Evolutionary conservation across 768 basidiomycete species (phyloP).

Genomic region (Sarcodon sp.): DNA sequence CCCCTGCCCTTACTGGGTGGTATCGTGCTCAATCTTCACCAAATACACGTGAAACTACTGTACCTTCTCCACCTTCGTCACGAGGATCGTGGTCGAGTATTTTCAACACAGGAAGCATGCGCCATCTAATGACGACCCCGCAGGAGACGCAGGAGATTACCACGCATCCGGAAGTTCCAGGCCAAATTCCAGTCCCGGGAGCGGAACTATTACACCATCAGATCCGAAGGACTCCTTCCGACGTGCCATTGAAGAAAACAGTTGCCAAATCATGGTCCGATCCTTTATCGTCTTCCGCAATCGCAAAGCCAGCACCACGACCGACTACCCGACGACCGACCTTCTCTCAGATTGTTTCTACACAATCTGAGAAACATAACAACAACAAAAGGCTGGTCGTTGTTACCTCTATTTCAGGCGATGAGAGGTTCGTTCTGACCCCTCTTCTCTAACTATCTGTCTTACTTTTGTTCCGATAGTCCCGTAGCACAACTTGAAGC

Average conservation of each 20-base stretch:
- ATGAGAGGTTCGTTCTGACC: constrained; percentile 4
- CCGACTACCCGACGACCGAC: constrained; percentile 23
- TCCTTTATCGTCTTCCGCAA: constrained; percentile 11
- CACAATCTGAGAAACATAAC: constrained; percentile 11
- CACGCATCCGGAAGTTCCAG: constrained; percentile 3
- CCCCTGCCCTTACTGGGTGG: constrained; percentile 35
- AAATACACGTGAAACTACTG: constrained; percentile 22
- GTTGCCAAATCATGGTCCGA: constrained; percentile 22
- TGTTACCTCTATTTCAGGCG: constrained; percentile 14
- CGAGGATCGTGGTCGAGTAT: constrained; percentile 73
- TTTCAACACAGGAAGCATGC: constrained; percentile 52
- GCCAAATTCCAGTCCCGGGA: constrained; percentile 2
- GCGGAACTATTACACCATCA: constrained; percentile 15
- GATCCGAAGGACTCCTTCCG: constrained; percentile 1
- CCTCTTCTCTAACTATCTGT: not conserved
- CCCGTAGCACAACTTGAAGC: constrained; percentile 9
- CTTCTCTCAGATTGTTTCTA: constrained; percentile 27
- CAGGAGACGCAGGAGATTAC: constrained; percentile 1
- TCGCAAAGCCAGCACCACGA: constrained; percentile 23
- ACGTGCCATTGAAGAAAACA: constrained; percentile 9
- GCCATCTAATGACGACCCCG: constrained; percentile 50
- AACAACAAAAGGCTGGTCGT: constrained; percentile 27
- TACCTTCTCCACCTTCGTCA: constrained; percentile 49
- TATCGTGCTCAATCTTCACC: constrained; percentile 33
- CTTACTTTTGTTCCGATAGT: not conserved